These are phyloP conservation scores for Angophora floribunda DNA, from an alignment of 345 rosid species.

Conservation along the genomic window DNA sequence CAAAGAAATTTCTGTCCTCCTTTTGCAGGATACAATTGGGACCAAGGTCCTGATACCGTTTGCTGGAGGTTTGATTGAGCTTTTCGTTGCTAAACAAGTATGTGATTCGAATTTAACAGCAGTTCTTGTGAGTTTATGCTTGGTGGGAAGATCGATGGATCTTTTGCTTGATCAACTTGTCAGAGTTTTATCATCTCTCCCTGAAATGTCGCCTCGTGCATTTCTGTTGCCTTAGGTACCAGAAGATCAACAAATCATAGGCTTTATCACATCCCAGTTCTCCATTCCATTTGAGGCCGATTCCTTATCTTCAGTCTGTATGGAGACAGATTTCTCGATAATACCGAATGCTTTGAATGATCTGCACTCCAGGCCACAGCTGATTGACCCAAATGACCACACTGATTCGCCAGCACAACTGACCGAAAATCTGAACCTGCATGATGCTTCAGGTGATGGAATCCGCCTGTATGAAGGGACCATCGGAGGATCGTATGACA, in stretches of 20 bases:
- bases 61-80: conserved; percentile 73
- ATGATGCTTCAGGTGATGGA: conserved; percentile 27
- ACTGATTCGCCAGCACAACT: conserved; percentile 12
- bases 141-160: background rate
- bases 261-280: conserved; percentile 51
- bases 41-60: conserved; percentile 82
- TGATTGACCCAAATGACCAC: conserved; percentile 6
- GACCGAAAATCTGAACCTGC: conserved; percentile 21
- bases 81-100: conserved; percentile 73
- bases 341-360: background rate
- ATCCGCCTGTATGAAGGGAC: conserved; percentile 11
- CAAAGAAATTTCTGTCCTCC: background rate
- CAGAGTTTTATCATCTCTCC: background rate
- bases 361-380: conserved; percentile 14
- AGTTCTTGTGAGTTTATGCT: background rate
- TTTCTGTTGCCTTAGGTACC: conserved; percentile 29
- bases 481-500: conserved; percentile 15
- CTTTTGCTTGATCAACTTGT: background rate
- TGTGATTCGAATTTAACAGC: background rate
- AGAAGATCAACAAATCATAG: conserved; percentile 62
- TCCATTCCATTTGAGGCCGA: conserved; percentile 36
- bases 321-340: conserved; percentile 7
- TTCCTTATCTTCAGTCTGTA: conserved; percentile 8
- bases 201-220: background rate
- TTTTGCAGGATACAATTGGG: conserved; percentile 53